phyloP scores from a whole-genome alignment of 2,329 filamentous ascomycete genomes.

The Lecanoromycetidae sp. region DNA sequence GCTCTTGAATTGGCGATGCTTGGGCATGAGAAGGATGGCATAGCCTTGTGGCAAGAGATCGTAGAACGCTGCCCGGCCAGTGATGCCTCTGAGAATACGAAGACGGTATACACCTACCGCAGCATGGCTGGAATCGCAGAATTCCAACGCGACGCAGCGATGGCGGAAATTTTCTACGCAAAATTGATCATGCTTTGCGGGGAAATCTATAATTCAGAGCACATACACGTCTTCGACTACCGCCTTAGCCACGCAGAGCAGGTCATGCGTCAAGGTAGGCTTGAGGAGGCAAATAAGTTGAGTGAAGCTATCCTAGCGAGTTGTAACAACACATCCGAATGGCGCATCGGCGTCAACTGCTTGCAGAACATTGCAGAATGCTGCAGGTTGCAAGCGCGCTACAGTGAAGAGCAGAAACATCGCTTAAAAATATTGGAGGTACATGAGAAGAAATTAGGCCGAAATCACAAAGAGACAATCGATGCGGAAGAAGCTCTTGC shows the following conservation, averaged over 20 bases:
- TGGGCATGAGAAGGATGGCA: slow-evolving; percentile 3
- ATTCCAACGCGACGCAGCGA: slow-evolving; percentile 5
- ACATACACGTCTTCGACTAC: slow-evolving; percentile 9
- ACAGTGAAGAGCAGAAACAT: slow-evolving; percentile 1
- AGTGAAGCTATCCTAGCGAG: slow-evolving; percentile 5
- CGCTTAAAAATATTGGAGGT: slow-evolving; percentile 7
- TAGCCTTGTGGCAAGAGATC: slow-evolving; percentile 8
- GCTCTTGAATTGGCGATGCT: slow-evolving; percentile 9
- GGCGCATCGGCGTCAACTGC: slow-evolving; percentile 3
- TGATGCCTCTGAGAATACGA: slow-evolving; percentile 8
- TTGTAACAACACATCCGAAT: not conserved
- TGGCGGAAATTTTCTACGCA: slow-evolving; percentile 6
- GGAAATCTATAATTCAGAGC: slow-evolving; percentile 5
- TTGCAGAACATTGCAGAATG: slow-evolving; percentile 9
- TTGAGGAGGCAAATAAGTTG: slow-evolving; percentile 2
- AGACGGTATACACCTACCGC: slow-evolving; percentile 5
- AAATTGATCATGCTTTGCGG: slow-evolving; percentile 5
- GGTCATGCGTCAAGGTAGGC: slow-evolving; percentile 9
- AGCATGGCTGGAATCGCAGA: slow-evolving; percentile 8
- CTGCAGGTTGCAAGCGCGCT: slow-evolving; percentile 2
- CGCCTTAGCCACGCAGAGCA: slow-evolving; percentile 8
- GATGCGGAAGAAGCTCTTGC: slow-evolving; percentile 8
- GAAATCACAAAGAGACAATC: slow-evolving; percentile 6
- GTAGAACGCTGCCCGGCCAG: slow-evolving; percentile 2
- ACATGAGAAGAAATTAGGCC: slow-evolving; percentile 6